These are phyloP conservation scores for Stephania yunnanensis DNA, from an alignment of 164 flowering plant genomes.

Conservation along the genomic window DNA sequence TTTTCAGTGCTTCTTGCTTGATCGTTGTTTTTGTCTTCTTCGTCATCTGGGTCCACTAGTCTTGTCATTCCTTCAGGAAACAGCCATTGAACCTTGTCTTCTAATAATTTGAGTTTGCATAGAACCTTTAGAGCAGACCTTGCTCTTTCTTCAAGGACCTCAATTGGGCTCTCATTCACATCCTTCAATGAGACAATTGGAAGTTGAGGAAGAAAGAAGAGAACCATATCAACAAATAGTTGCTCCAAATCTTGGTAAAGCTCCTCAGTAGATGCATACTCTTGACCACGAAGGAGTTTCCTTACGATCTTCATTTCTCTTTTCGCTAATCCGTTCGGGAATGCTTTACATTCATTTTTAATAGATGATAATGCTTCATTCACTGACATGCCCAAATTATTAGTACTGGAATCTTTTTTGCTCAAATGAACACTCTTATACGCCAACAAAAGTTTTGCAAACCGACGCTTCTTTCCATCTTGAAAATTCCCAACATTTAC, in stretches of 20 bases:
- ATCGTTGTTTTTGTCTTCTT: too few species aligned
- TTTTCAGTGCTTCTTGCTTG: too few species aligned
- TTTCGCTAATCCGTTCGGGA: too few species aligned
- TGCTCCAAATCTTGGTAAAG: neutral
- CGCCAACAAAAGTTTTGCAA: neutral
- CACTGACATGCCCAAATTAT: neutral
- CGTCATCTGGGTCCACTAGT: too few species aligned
- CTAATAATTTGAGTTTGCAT: too few species aligned
- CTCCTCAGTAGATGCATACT: neutral
- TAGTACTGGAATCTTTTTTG: neutral
- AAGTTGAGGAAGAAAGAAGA: neutral
- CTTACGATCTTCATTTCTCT: too few species aligned
- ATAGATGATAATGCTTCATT: too few species aligned
- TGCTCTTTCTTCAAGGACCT: neutral
- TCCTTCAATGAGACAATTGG: neutral
- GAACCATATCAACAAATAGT: neutral
- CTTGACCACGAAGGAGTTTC: too few species aligned
- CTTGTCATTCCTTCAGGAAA: too few species aligned
- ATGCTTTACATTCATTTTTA: too few species aligned
- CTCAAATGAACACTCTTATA: neutral
- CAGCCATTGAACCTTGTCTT: too few species aligned
- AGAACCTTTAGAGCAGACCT: neutral
- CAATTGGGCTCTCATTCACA: neutral
- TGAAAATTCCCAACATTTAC: neutral
- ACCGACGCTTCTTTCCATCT: neutral